phyloP scores from a whole-genome alignment of 2,329 filamentous ascomycete genomes.

The Ascochyta koolunga region DNA sequence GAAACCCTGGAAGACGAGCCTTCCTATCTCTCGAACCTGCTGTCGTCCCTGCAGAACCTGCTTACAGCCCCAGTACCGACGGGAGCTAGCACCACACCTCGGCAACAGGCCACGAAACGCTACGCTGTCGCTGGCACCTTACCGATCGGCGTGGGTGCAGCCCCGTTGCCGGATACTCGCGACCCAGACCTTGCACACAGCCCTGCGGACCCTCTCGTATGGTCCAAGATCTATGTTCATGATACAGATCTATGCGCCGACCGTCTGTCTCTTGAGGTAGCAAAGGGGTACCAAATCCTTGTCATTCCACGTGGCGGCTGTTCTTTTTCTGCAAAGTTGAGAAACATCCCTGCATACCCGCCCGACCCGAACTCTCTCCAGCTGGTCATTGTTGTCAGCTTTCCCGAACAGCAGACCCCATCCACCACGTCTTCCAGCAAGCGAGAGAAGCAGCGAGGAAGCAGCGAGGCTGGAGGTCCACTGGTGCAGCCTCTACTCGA shows the following conservation, averaged over 20 bases:
- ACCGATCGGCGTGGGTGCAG: conserved; percentile 68
- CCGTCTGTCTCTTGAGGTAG: conserved; percentile 59
- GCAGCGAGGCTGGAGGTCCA: background rate
- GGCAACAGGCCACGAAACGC: conserved; percentile 24
- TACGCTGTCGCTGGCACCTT: conserved; percentile 56
- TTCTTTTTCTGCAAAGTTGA: conserved; percentile 81
- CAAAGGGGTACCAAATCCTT: conserved; percentile 72
- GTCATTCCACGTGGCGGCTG: conserved; percentile 83
- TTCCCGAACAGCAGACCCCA: conserved; percentile 39
- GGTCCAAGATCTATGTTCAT: conserved; percentile 73
- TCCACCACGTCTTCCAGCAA: background rate
- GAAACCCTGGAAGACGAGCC: conserved; percentile 33
- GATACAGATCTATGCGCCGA: conserved; percentile 69
- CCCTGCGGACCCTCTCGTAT: conserved; percentile 60
- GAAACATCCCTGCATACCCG: conserved; percentile 80
- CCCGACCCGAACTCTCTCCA: conserved; percentile 69
- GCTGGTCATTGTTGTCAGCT: conserved; percentile 77
- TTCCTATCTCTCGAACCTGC: conserved; percentile 42
- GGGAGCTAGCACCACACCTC: conserved; percentile 12
- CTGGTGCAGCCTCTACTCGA: conserved; percentile 75
- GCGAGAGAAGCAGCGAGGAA: background rate
- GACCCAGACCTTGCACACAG: conserved; percentile 45
- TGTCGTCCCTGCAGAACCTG: conserved; percentile 45
- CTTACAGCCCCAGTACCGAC: conserved; percentile 34
- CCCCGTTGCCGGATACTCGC: conserved; percentile 68